phyloP scores from a whole-genome alignment of 225 moss, liverwort and hornwort species.

The Sphagnum contortum region DNA sequence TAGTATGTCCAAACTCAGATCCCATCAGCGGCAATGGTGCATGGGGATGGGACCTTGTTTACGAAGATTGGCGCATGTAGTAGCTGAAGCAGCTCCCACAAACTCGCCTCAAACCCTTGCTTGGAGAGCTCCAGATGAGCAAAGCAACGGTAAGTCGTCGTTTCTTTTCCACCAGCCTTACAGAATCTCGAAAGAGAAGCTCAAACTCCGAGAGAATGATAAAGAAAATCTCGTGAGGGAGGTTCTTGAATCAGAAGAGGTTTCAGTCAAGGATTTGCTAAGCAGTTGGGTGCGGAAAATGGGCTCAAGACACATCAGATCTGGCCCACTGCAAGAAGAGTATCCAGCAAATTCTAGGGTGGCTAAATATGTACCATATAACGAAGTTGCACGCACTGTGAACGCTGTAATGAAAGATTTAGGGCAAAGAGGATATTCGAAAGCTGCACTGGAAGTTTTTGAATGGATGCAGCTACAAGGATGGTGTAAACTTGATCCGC shows the following conservation, averaged over 20 bases:
- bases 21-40: constrained; percentile 11
- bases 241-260: constrained; percentile 36
- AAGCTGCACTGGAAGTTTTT: constrained; percentile 61
- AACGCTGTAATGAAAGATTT: constrained; percentile 82
- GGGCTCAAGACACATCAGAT: constrained; percentile 24
- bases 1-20: constrained; percentile 16
- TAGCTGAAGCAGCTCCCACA: constrained; percentile 10
- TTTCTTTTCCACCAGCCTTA: constrained; percentile 15
- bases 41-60: constrained; percentile 22
- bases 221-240: constrained; percentile 27
- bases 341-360: neutral
- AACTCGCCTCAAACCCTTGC: constrained; percentile 2
- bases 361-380: constrained; percentile 53
- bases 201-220: constrained; percentile 43
- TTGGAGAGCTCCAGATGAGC: constrained; percentile 6
- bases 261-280: constrained; percentile 36
- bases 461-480: constrained; percentile 96
- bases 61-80: constrained; percentile 20
- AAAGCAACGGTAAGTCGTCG: neutral
- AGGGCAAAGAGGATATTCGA: constrained; percentile 46
- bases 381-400: constrained; percentile 73
- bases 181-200: constrained; percentile 24
- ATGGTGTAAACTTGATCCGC: constrained; percentile 85
- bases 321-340: constrained; percentile 8
- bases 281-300: constrained; percentile 58